phyloP scores from a whole-genome alignment of 306 rosid species.

The Cicer bijugum region DNA sequence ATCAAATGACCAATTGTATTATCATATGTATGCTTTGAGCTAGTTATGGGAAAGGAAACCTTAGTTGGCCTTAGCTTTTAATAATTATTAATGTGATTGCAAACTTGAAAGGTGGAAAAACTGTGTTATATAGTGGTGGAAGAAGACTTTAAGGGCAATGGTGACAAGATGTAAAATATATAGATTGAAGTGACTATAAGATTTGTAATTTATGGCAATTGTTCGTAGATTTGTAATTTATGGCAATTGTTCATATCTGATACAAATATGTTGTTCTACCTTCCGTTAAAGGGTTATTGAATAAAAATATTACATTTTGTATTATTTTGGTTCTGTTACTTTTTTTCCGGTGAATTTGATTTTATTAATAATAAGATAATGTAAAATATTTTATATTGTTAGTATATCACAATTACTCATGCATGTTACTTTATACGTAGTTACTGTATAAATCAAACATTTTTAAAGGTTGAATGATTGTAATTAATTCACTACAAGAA shows the following conservation, averaged over 20 bases:
- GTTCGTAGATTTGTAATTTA: slow-evolving; percentile 35
- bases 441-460: too few relatives aligned
- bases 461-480: too few relatives aligned
- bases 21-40: neutral
- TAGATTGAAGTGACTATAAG: neutral
- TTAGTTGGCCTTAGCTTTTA: slow-evolving; percentile 11
- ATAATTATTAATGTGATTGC: neutral
- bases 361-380: too few relatives aligned
- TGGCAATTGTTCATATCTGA: slow-evolving; percentile 47
- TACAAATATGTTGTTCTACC: slow-evolving; percentile 25
- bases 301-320: slow-evolving; percentile 4
- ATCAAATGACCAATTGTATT: too few relatives aligned
- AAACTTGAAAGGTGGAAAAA: neutral
- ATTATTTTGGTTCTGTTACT: neutral
- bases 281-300: slow-evolving; percentile 25
- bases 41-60: slow-evolving; percentile 30
- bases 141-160: neutral
- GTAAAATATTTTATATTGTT: too few relatives aligned
- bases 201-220: slow-evolving; percentile 36
- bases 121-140: neutral
- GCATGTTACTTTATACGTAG: too few relatives aligned
- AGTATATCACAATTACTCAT: too few relatives aligned
- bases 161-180: slow-evolving; percentile 21
- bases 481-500: too few relatives aligned
- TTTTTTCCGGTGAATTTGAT: too few relatives aligned